Conservation (phyloP, 768 basidiomycete species). For the Daedaleopsis sinensis region DNA sequence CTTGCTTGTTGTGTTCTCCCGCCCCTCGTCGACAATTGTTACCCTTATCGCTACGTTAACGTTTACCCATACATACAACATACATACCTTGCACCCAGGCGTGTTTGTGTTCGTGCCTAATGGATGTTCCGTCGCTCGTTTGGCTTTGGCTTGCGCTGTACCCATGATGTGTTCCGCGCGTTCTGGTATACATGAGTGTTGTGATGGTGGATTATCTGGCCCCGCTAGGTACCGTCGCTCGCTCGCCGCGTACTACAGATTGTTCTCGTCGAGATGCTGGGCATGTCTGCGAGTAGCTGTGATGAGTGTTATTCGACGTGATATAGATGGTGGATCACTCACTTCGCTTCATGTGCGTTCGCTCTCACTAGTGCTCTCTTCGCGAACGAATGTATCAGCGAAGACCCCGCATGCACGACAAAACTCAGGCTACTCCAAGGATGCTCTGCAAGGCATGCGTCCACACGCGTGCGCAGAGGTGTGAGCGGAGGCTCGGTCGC, state of each 20-base stretch:
- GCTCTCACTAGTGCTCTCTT: background rate
- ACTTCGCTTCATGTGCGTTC: background rate
- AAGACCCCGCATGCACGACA: background rate
- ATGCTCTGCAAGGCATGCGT: background rate
- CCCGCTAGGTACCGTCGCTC: too few species aligned
- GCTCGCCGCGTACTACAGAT: too few species aligned
- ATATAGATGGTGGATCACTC: background rate
- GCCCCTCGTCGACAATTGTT: background rate
- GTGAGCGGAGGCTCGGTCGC: background rate
- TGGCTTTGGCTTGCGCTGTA: conserved; percentile 1
- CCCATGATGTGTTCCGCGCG: background rate
- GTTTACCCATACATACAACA: too few species aligned
- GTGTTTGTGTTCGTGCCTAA: background rate
- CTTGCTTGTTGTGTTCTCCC: background rate
- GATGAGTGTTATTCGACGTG: background rate
- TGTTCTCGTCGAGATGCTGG: background rate
- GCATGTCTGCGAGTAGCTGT: background rate
- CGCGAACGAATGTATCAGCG: background rate
- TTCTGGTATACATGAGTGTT: too few species aligned
- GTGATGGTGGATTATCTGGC: too few species aligned
- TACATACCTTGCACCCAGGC: background rate
- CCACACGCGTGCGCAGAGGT: background rate
- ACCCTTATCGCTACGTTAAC: background rate
- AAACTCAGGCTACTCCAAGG: background rate
- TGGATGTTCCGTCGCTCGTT: conserved; percentile 2